A percentile compares a stretch with the other conserved stretches of the same genome.
Evolutionary conservation across 2,329 filamentous ascomycete species (phyloP).

Genomic region (Colletotrichum melonis): DNA sequence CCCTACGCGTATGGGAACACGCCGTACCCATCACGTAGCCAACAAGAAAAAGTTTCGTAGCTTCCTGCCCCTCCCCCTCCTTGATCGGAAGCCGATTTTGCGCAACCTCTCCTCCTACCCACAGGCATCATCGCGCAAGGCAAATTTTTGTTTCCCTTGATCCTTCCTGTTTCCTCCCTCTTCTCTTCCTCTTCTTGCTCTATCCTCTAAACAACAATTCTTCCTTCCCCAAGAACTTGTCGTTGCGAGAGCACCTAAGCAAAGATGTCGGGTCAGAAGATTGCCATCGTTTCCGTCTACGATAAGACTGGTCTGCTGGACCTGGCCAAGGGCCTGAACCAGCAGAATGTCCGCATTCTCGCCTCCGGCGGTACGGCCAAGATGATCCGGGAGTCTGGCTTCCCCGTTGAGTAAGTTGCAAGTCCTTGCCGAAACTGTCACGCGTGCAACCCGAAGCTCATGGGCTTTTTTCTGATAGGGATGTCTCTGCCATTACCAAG

Average conservation of each 20-base stretch:
- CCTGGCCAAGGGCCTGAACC: constrained; percentile 88
- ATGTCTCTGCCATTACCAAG: constrained; percentile 96
- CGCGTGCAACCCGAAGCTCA: neutral
- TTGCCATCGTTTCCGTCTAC: constrained; percentile 96
- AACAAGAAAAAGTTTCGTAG: constrained; percentile 3
- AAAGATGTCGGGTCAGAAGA: constrained; percentile 58
- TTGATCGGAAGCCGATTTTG: constrained; percentile 35
- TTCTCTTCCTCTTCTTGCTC: neutral
- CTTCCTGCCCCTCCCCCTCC: constrained; percentile 34
- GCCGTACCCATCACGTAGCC: constrained; percentile 17
- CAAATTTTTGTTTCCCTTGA: constrained; percentile 23
- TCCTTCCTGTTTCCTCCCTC: neutral
- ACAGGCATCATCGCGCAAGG: constrained; percentile 31
- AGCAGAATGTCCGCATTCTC: constrained; percentile 91
- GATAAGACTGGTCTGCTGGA: constrained; percentile 98
- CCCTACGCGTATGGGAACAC: neutral
- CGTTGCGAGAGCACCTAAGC: constrained; percentile 35
- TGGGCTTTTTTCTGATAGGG: constrained; percentile 61
- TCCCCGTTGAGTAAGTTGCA: constrained; percentile 85
- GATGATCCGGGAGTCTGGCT: constrained; percentile 96
- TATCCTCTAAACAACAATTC: constrained; percentile 7
- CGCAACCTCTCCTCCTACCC: constrained; percentile 24
- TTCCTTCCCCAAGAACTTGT: constrained; percentile 40
- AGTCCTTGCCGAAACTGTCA: neutral
- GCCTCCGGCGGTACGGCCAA: constrained; percentile 95